Base-by-base conservation (phyloP, 345 rosid species). In the Eucalyptus pauciflora region DNA sequence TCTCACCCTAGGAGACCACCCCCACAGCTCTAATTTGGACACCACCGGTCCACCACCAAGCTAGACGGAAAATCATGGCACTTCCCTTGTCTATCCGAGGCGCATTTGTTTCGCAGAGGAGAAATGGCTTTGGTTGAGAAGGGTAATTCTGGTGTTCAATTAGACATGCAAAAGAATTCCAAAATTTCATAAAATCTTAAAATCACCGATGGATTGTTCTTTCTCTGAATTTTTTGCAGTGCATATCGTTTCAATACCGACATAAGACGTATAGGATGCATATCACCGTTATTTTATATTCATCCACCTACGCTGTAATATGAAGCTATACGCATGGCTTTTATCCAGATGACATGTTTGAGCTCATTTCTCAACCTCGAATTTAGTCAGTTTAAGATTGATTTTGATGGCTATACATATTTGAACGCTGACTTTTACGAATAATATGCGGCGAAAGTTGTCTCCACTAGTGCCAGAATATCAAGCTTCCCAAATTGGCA, bases 401-500 rank as follows among this genome's bases (percentile, higher is more conserved):
- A 62, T 62, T 62, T 62, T 13, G 71, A 29, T 62, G 71, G 71
- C 71, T 62, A 13, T 29, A 1, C 31, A 29, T 29, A 62, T 29
- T 1, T 29, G 17, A 62, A 6, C 15, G 71, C 33, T 27, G 71
- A 62, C 33, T 62, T 62, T 62, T 29, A 62, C 33, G 71, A 62
- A 62, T 13, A 62, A 11, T 62, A 29, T 62, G 33, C 15, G 17
- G 71, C 71, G 14, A 29, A 62, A 62, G 71, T 27, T 62, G 71
- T 62, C 71, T 62, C 71, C 71, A 62, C 71, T 62, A 6, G 71
- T n/a, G 7, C 67, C 94, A 92, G 88, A 58, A 94, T 91, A 86
- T 93, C 95, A 51, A 93, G 92, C 86, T 88, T 91, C 29, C 94
- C 94, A 50, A 90, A 91, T 27, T 88, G 86, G 37, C 27, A 89